phyloP scores from a whole-genome alignment of 2,329 filamentous ascomycete species.

The Shiraia sp. region DNA sequence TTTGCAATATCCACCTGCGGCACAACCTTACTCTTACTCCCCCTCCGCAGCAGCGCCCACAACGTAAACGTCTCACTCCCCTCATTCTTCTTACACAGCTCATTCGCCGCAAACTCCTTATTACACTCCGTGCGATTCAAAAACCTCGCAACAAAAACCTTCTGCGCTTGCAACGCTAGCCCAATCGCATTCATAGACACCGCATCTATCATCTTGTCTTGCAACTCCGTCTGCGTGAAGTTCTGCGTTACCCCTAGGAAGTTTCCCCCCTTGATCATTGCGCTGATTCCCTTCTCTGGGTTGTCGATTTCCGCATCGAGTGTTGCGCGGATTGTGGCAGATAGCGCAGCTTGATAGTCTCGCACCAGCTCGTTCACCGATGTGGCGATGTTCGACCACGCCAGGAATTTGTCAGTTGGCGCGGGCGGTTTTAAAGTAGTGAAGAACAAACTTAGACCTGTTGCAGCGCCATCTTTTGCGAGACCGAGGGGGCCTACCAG shows the following conservation, averaged over 20 bases:
- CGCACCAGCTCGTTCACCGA: conserved; percentile 2
- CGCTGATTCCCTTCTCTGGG: conserved; percentile 2
- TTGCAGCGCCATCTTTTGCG: background rate
- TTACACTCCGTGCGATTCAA: background rate
- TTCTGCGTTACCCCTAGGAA: conserved; percentile 10
- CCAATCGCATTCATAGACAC: conserved; percentile 5
- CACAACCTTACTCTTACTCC: background rate
- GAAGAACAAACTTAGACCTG: background rate
- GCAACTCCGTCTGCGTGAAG: conserved; percentile 10
- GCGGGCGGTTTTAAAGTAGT: conserved; percentile 2
- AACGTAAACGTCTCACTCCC: background rate
- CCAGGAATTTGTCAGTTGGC: conserved; percentile 5
- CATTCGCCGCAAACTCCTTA: background rate
- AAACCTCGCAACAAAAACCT: conserved; percentile 2
- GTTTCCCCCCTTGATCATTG: conserved; percentile 3
- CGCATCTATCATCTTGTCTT: conserved; percentile 1
- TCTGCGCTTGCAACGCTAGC: conserved; percentile 5
- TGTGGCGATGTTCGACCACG: conserved; percentile 6
- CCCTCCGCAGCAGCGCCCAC: background rate
- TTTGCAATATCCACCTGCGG: background rate
- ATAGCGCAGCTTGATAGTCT: conserved; percentile 5
- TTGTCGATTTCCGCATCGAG: conserved; percentile 3
- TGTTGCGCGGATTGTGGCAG: background rate
- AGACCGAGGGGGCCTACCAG: conserved; percentile 5
- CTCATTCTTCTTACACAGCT: background rate